Conservation (phyloP, 2,329 filamentous ascomycete species). For the Talaromyces sp. region DNA sequence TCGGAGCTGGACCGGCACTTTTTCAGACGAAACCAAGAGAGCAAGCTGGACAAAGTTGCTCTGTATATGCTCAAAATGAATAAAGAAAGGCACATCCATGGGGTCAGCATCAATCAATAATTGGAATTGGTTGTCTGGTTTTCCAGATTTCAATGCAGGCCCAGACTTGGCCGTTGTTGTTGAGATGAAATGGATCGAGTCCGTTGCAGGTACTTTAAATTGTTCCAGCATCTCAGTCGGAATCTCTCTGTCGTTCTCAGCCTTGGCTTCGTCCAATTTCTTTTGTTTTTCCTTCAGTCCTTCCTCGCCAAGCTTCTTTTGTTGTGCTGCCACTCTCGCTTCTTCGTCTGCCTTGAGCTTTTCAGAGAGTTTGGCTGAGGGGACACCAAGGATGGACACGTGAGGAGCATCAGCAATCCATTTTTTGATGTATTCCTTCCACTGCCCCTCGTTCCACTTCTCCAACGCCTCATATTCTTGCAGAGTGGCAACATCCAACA, state of each 20-base stretch:
- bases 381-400: slow-evolving; percentile 81
- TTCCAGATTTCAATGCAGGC: slow-evolving; percentile 66
- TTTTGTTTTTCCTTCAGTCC: slow-evolving; percentile 71
- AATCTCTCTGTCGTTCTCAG: slow-evolving; percentile 82
- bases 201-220: slow-evolving; percentile 77
- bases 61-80: slow-evolving; percentile 94
- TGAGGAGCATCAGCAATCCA: slow-evolving; percentile 85
- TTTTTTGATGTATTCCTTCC: slow-evolving; percentile 74
- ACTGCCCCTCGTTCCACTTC: slow-evolving; percentile 76
- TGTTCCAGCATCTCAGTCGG: slow-evolving; percentile 74
- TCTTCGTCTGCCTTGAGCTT: slow-evolving; percentile 80
- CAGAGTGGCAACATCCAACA: slow-evolving; percentile 54
- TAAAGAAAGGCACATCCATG: slow-evolving; percentile 67
- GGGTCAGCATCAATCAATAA: slow-evolving; percentile 67
- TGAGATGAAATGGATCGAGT: slow-evolving; percentile 92
- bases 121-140: slow-evolving; percentile 66
- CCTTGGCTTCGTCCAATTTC: slow-evolving; percentile 76
- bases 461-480: slow-evolving; percentile 63
- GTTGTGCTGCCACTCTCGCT: slow-evolving; percentile 71
- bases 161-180: slow-evolving; percentile 81
- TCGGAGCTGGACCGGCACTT: slow-evolving; percentile 74
- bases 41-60: slow-evolving; percentile 88
- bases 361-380: slow-evolving; percentile 72
- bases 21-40: slow-evolving; percentile 72
- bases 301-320: slow-evolving; percentile 72